These are phyloP conservation scores for Aeschynomene evenia DNA, from an alignment of 306 rosid species.

Conservation along the genomic window DNA sequence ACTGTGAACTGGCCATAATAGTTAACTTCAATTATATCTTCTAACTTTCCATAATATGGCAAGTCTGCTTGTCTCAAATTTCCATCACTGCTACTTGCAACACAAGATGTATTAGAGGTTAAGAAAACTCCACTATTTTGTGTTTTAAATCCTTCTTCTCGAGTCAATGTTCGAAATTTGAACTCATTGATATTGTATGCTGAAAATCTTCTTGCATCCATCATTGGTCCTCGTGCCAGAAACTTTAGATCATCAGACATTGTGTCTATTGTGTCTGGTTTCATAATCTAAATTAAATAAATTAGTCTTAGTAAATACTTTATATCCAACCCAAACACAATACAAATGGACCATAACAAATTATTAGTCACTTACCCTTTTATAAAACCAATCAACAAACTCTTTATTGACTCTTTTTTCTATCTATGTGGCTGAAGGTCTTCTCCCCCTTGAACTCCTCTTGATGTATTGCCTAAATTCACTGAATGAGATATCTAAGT, in stretches of 20 bases:
- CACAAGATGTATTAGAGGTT: too few relatives aligned
- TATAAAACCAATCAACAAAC: not conserved
- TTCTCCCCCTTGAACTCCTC: too few relatives aligned
- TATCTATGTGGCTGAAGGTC: not conserved
- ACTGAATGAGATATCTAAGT: too few relatives aligned
- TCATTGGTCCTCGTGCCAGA: not conserved
- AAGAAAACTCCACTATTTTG: too few relatives aligned
- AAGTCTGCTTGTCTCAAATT: too few relatives aligned
- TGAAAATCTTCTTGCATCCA: not conserved
- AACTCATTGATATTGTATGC: not conserved
- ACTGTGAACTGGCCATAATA: not conserved
- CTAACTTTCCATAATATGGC: constrained; percentile 5
- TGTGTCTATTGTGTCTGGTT: not conserved
- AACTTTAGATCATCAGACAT: not conserved
- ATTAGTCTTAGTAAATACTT: not conserved
- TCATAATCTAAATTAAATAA: not conserved
- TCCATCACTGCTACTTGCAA: too few relatives aligned
- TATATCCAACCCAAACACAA: not conserved
- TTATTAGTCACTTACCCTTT: not conserved
- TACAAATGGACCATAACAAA: not conserved
- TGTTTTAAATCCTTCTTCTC: too few relatives aligned
- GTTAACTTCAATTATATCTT: constrained; percentile 14
- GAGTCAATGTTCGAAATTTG: not conserved
- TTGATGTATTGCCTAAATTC: too few relatives aligned
- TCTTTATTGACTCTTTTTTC: not conserved